A percentile compares a stretch with the other conserved stretches of the same genome.
These are phyloP conservation scores for Leishmania gerbilli DNA, from an alignment of 208 protist genomes.

Conservation along the genomic window DNA sequence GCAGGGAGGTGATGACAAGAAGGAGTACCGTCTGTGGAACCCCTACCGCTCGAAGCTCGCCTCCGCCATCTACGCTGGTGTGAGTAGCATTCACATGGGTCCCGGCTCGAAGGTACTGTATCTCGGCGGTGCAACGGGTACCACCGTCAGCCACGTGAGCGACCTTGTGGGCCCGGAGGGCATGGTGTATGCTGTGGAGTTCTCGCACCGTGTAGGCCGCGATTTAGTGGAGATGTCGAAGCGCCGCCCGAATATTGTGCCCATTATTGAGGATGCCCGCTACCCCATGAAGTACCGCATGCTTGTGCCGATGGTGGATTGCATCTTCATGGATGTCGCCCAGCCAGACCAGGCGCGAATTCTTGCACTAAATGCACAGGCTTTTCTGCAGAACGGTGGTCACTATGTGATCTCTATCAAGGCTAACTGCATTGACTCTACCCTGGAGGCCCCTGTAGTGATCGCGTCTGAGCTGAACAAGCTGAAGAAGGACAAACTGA, in stretches of 20 bases:
- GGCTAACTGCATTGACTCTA: constrained; percentile 99
- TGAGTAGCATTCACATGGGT: constrained; percentile 98
- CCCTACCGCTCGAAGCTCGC: constrained; percentile 99
- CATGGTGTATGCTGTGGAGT: constrained; percentile 99
- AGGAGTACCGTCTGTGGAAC: constrained; percentile 99
- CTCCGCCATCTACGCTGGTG: constrained; percentile 98
- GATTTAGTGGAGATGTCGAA: constrained; percentile 99
- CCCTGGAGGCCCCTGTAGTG: constrained; percentile 95
- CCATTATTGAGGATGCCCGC: constrained; percentile 99
- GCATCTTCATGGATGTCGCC: constrained; percentile 99
- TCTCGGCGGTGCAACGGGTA: constrained; percentile 99
- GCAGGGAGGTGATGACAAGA: constrained; percentile 94
- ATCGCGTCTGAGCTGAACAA: constrained; percentile 98
- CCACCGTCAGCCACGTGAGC: constrained; percentile 99
- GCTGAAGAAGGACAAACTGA: constrained; percentile 97
- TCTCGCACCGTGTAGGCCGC: constrained; percentile 98
- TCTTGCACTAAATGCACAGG: constrained; percentile 98
- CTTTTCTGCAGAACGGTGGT: constrained; percentile 99
- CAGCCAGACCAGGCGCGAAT: constrained; percentile 99
- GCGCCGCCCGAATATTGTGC: constrained; percentile 99
- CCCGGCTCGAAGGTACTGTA: constrained; percentile 99
- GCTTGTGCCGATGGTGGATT: constrained; percentile 99
- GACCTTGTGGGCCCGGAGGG: constrained; percentile 99
- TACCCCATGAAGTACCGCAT: constrained; percentile 99
- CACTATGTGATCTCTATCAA: constrained; percentile 99